Conservation (phyloP, 768 basidiomycete species). For the Amanita phalloides region DNA sequence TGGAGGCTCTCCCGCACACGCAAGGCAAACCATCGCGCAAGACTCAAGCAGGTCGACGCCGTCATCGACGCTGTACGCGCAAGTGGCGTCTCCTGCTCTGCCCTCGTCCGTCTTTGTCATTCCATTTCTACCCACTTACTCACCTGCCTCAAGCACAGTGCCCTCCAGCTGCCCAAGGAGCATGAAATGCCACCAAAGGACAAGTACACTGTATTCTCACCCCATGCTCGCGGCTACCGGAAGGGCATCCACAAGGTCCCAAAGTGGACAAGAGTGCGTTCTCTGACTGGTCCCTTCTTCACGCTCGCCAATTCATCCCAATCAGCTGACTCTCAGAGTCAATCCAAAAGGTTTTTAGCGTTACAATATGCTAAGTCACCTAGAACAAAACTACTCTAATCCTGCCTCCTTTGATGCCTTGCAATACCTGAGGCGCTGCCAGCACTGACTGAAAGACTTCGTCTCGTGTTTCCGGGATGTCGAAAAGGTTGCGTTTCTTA, state of each 20-base stretch:
- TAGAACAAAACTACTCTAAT: conserved; percentile 77
- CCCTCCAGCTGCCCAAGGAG: conserved; percentile 83
- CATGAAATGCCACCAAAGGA: conserved; percentile 86
- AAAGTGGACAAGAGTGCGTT: conserved; percentile 87
- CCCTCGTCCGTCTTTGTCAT: conserved; percentile 48
- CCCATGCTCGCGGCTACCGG: conserved; percentile 62
- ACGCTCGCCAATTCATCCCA: not conserved
- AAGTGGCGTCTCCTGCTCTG: conserved; percentile 68
- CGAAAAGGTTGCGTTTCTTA: conserved; percentile 66
- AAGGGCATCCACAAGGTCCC: conserved; percentile 96
- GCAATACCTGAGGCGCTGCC: conserved; percentile 46
- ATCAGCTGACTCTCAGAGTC: conserved; percentile 70
- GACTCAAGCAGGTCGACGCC: conserved; percentile 87
- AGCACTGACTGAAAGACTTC: conserved; percentile 72
- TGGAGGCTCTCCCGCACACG: conserved; percentile 88
- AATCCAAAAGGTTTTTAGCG: conserved; percentile 88
- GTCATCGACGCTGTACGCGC: conserved; percentile 83
- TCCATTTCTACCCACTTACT: not conserved
- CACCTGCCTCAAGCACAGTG: conserved; percentile 38
- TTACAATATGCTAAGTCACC: conserved; percentile 12
- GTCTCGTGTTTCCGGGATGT: conserved; percentile 77
- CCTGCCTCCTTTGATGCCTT: conserved; percentile 60
- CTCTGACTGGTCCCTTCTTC: not conserved
- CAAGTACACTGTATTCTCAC: conserved; percentile 90
- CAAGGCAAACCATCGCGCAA: conserved; percentile 82